phyloP scores from a whole-genome alignment of 768 basidiomycete genomes.

The Leucocoprinus birnbaumii region DNA sequence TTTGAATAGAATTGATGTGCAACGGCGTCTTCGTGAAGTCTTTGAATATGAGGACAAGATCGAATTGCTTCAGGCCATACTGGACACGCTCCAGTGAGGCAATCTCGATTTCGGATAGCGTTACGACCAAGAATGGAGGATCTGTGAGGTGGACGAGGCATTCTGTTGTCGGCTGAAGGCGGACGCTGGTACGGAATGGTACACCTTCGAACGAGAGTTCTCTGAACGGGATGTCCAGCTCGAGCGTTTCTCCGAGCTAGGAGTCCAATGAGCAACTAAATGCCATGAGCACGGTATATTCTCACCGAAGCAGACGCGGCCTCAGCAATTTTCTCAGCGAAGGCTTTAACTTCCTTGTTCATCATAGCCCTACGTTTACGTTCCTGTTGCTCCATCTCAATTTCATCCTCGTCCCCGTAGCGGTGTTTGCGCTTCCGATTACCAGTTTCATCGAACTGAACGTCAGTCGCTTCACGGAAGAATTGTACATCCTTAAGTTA shows the following conservation, averaged over 20 bases:
- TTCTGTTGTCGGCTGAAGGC: constrained; percentile 94
- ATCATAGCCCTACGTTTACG: constrained; percentile 82
- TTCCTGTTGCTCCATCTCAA: constrained; percentile 98
- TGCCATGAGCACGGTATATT: background rate
- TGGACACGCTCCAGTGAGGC: constrained; percentile 97
- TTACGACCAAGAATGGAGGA: constrained; percentile 93
- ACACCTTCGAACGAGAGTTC: constrained; percentile 97
- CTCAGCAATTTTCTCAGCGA: constrained; percentile 90
- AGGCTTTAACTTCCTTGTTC: constrained; percentile 93
- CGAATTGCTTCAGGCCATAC: constrained; percentile 94
- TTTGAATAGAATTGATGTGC: constrained; percentile 96
- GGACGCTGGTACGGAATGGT: constrained; percentile 91
- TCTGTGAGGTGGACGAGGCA: constrained; percentile 95
- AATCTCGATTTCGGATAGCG: constrained; percentile 91
- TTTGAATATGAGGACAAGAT: constrained; percentile 95
- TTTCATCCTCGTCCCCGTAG: constrained; percentile 98
- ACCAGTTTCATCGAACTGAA: constrained; percentile 99
- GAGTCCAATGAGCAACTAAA: background rate
- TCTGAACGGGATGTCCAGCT: constrained; percentile 95
- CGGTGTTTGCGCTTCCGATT: constrained; percentile 96
- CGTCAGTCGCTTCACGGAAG: constrained; percentile 95
- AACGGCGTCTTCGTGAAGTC: constrained; percentile 91
- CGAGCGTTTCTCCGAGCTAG: constrained; percentile 75
- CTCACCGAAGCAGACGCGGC: constrained; percentile 75
- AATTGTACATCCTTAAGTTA: constrained; percentile 99